phyloP scores from a whole-genome alignment of 106 monocot genomes.

The Alisma plantagoaquatica region DNA sequence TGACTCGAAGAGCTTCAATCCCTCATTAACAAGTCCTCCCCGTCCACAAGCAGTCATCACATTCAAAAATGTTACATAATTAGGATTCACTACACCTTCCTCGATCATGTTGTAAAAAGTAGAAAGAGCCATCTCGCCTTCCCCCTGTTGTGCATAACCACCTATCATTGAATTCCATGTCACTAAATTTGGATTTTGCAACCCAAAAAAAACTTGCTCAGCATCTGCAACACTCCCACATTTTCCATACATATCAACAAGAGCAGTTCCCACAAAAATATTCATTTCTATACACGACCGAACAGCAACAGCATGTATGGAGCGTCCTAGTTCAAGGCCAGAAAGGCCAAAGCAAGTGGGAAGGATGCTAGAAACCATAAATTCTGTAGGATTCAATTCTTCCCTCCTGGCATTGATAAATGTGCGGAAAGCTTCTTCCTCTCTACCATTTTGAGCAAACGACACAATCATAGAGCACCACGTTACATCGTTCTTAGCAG shows the following conservation, averaged over 20 bases:
- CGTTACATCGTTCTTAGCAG: slow-evolving; percentile 43
- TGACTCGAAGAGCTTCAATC: slow-evolving; percentile 50
- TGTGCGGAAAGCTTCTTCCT: slow-evolving; percentile 53
- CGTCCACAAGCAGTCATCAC: slow-evolving; percentile 66
- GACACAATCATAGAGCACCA: slow-evolving; percentile 68
- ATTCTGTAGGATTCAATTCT: slow-evolving; percentile 55
- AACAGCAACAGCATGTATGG: slow-evolving; percentile 50
- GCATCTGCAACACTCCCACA: slow-evolving; percentile 71
- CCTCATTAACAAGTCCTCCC: slow-evolving; percentile 47
- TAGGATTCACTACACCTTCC: slow-evolving; percentile 31
- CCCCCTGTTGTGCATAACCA: slow-evolving; percentile 51
- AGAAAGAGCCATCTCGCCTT: slow-evolving; percentile 32
- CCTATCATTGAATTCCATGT: slow-evolving; percentile 82
- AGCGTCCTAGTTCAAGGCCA: slow-evolving; percentile 66
- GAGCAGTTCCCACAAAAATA: slow-evolving; percentile 63
- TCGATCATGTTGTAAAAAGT: slow-evolving; percentile 48
- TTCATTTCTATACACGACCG: slow-evolving; percentile 44
- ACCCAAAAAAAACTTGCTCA: slow-evolving; percentile 28
- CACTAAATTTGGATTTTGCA: slow-evolving; percentile 43
- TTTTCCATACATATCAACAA: slow-evolving; percentile 89
- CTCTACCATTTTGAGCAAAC: slow-evolving; percentile 59
- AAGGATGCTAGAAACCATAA: slow-evolving; percentile 66
- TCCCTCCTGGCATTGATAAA: slow-evolving; percentile 42
- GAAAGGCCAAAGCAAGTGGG: slow-evolving; percentile 56
- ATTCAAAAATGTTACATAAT: slow-evolving; percentile 64